Evolutionary conservation across 495 filamentous ascomycete species (phyloP), one percentile per base, ranked within the genome.

Genomic region (Neurospora cerealis): DNA sequence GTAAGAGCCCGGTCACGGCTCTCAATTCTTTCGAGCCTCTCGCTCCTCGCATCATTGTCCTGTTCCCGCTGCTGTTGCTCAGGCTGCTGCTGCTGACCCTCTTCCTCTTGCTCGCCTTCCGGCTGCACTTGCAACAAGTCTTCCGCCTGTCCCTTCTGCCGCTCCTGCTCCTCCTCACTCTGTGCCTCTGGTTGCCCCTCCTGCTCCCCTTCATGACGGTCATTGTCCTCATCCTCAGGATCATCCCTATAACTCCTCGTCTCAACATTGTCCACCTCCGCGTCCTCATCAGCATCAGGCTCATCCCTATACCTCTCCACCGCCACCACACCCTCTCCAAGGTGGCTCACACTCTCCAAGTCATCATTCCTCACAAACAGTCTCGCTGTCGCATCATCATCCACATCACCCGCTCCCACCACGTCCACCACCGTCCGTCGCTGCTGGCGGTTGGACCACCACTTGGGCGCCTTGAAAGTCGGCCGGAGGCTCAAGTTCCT

Each of bases 311-410:
- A 80, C 24, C 73, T 37, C 32, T 24, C 48, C 54, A 41, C 54
- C 6, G 28, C 54, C 15, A 36, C 28, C 1, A 66, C 54, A 0
- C 13, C 54, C 28, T 36, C 54, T 34, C 54, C 54, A 19, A 66
- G 54, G 34, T 66, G 54, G 28, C 54, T 41, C 32, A n/a, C 39
- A 36, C 78, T 73, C 9, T 44, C 54, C 66, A 75, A 71, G 28
- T 44, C 28, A 5, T 79, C 78, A 37, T 80, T 75, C 44, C 76
- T 74, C 1, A 80, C 80, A 34, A 83, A 81, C 69, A 83, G 46
- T 8, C 70, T 71, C n/a, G 74, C 74, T 21, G 46, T 10, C 74
- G 73, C 10, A 73, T 44, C 37, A 74, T 72, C 48, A 82, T 73
- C 81, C 79, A 83, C 2, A 74, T 75, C 60, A 80, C 78, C 13